Evolutionary conservation across 345 rosid species (phyloP).

Genomic region (Lepidium africanum): DNA sequence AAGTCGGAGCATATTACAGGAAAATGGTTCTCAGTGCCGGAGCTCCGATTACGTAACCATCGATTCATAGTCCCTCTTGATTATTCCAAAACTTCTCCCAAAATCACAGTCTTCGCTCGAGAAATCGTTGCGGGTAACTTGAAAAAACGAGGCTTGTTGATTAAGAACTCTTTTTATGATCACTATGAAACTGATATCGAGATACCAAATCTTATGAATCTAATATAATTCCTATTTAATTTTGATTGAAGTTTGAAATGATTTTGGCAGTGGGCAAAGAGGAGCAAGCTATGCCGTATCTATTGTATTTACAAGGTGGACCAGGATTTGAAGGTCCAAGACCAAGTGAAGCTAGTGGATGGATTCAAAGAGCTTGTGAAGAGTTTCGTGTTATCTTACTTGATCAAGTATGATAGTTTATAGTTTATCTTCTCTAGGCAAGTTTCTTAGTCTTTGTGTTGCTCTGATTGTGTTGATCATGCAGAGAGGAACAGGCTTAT

Average conservation of each 20-base stretch:
- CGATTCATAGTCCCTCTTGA: conserved; percentile 74
- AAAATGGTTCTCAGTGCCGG: conserved; percentile 70
- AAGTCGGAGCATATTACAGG: conserved; percentile 46
- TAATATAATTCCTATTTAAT: background rate
- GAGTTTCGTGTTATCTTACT: conserved; percentile 84
- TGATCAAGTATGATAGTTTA: conserved; percentile 60
- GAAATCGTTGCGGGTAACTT: conserved; percentile 71
- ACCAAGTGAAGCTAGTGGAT: conserved; percentile 82
- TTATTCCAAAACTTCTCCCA: conserved; percentile 44
- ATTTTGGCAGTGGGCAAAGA: conserved; percentile 62
- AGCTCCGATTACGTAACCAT: conserved; percentile 79
- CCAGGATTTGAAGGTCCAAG: conserved; percentile 89
- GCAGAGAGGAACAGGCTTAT: conserved; percentile 97
- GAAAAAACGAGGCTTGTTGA: background rate
- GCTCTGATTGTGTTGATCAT: conserved; percentile 10
- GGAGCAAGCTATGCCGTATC: conserved; percentile 64
- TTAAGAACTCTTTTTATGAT: background rate
- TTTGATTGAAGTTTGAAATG: background rate
- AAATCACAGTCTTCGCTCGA: conserved; percentile 68
- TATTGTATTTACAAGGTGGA: conserved; percentile 81
- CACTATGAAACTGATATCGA: background rate
- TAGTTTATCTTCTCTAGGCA: background rate
- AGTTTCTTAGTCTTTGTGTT: background rate
- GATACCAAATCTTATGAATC: background rate
- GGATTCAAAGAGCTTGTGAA: conserved; percentile 79